Base-by-base conservation (phyloP, 139 green algal species). In the Chlamydomonas urium region DNA sequence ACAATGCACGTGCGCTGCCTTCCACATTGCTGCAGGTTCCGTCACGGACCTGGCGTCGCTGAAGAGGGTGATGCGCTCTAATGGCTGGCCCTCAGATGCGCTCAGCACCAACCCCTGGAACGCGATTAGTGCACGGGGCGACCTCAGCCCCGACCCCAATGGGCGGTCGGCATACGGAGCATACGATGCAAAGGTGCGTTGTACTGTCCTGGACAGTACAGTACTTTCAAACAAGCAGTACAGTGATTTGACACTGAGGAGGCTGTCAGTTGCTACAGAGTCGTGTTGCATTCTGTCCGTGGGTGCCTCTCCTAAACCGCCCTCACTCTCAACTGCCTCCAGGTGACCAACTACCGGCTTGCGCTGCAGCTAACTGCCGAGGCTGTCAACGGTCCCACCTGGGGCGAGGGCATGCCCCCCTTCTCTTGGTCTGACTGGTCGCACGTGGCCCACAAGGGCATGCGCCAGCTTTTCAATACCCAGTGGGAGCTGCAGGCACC, bases 131-230 rank as follows among this genome's bases (percentile, higher is more conserved):
- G 75, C 75, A 17, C 72, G 88, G 0, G 87, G 88, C 4, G 88
- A 93, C 53, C 65, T 92, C 50, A 63, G 53, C 26, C 53, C 53
- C 24, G 76, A 88, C 53, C 63, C 76, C 0, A 23, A 66, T 0
- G 37, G 75, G 29, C 83, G 83, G 0, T 65, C 66, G 0, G 47
- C 84, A 2, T 71, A 75, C 1, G 88, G 88, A 53, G 90, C 85
- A 67, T 88, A 84, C 62, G 88, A 93, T 70, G 77, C 76, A 37
- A 93, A 93, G 75, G 87, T 87, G 34, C 71, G 63, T 33, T 14
- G 53, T 36, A 56, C 45, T 56, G 45, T 56, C 45, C 17, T 56
- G 17, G 21, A 56, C 45, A 56, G 21, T 17, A 17, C 45, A 56
- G 17, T 17, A 26, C 45, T 56, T 17, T 56, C 45, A 56, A 21